Evolutionary conservation across 1,139 yeast species (phyloP).

Genomic region (Nematodospora anomalae): DNA sequence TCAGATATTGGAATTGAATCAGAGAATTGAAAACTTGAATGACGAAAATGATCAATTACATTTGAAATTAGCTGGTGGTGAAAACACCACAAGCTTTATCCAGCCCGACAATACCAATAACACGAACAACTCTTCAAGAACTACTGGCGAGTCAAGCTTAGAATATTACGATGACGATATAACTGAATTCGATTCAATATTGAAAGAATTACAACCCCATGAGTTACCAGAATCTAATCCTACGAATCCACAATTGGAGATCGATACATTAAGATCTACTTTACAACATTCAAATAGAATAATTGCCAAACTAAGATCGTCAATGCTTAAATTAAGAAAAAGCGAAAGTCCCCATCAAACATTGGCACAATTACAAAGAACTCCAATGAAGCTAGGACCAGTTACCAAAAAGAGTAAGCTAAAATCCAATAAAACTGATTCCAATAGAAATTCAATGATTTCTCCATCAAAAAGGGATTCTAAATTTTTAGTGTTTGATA

Average conservation of each 20-base stretch:
- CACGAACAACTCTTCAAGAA: conserved; percentile 10
- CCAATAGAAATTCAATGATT: conserved; percentile 25
- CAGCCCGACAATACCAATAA: neutral
- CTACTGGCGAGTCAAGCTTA: conserved; percentile 12
- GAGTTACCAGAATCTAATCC: conserved; percentile 40
- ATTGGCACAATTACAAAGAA: conserved; percentile 9
- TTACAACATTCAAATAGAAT: conserved; percentile 65
- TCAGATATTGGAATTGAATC: conserved; percentile 49
- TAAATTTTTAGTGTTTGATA: conserved; percentile 31
- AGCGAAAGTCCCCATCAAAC: conserved; percentile 12
- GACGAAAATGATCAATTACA: conserved; percentile 63
- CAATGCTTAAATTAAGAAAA: conserved; percentile 43
- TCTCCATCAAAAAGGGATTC: conserved; percentile 43
- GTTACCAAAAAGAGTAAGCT: conserved; percentile 20
- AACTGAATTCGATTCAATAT: conserved; percentile 35
- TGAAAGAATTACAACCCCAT: conserved; percentile 31
- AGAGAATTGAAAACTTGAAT: conserved; percentile 55
- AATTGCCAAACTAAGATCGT: conserved; percentile 53
- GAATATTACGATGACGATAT: conserved; percentile 28
- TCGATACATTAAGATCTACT: conserved; percentile 67
- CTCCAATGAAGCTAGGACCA: conserved; percentile 10
- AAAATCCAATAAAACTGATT: conserved; percentile 16
- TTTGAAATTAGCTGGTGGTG: conserved; percentile 29
- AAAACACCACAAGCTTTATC: conserved; percentile 1
- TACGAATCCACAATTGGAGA: conserved; percentile 55